Conservation (phyloP, 495 filamentous ascomycete species). For the Aspergillus biplanus region DNA sequence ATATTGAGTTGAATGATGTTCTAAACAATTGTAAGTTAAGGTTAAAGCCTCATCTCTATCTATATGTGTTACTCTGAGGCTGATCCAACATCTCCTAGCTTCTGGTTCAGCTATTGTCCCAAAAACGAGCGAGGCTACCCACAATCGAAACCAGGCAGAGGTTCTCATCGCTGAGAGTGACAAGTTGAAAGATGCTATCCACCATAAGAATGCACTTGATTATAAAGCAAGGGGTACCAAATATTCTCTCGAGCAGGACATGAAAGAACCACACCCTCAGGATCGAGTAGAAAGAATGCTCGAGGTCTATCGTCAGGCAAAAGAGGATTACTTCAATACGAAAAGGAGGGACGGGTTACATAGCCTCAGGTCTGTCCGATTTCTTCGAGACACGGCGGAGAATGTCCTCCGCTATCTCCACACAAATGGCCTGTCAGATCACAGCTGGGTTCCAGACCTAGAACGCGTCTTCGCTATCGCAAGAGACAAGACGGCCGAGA, state of each 20-base stretch:
- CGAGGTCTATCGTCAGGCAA: constrained; percentile 41
- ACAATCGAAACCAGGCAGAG: background rate
- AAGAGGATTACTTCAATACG: constrained; percentile 39
- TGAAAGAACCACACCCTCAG: constrained; percentile 5
- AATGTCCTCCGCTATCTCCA: constrained; percentile 44
- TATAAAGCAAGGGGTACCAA: background rate
- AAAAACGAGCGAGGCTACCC: background rate
- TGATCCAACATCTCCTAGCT: background rate
- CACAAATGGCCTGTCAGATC: constrained; percentile 24
- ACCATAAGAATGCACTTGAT: background rate
- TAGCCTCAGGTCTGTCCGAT: constrained; percentile 39
- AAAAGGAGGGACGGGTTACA: constrained; percentile 24
- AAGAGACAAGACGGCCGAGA: constrained; percentile 37
- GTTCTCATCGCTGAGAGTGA: background rate
- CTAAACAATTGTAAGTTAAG: constrained; percentile 25
- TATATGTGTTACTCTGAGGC: background rate
- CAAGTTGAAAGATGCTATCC: background rate
- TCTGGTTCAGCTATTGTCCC: background rate
- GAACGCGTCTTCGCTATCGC: constrained; percentile 32
- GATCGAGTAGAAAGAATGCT: constrained; percentile 36
- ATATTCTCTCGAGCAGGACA: background rate
- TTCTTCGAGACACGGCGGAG: constrained; percentile 54
- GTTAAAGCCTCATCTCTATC: background rate
- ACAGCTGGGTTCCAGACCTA: constrained; percentile 38
- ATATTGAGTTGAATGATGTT: constrained; percentile 23